Conservation (phyloP, 192 early-diverging fungal genomes). For the Chytriomyces confervae region DNA sequence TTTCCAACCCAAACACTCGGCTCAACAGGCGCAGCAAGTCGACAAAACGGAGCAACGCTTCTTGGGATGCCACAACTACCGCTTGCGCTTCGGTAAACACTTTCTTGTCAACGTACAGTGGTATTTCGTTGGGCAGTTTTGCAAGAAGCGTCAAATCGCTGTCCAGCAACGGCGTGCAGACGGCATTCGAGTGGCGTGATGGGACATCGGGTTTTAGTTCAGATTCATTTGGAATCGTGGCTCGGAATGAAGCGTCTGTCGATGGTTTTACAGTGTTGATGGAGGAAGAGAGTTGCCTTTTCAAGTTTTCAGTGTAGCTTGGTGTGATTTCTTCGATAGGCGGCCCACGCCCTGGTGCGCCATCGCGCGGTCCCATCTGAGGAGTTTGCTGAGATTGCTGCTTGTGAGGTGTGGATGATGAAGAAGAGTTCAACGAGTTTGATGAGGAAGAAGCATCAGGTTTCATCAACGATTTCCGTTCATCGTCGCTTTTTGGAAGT, state of each 20-base stretch:
- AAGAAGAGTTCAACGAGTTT: not conserved
- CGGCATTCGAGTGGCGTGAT: constrained; percentile 31
- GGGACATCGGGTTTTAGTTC: constrained; percentile 25
- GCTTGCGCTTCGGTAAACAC: constrained; percentile 9
- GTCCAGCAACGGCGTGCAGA: constrained; percentile 48
- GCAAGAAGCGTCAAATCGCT: constrained; percentile 42
- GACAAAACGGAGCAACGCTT: constrained; percentile 42
- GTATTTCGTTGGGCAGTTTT: constrained; percentile 29
- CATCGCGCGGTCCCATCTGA: not conserved
- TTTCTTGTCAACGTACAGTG: constrained; percentile 48
- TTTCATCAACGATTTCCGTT: not conserved
- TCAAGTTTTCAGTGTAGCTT: constrained; percentile 38
- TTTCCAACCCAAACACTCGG: constrained; percentile 68
- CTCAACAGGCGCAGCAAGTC: constrained; percentile 42
- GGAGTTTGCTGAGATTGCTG: not conserved
- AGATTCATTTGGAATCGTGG: constrained; percentile 46
- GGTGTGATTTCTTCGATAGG: constrained; percentile 42
- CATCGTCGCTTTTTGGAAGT: not conserved
- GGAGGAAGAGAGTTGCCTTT: constrained; percentile 48
- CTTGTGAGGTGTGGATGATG: not conserved
- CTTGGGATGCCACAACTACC: not conserved
- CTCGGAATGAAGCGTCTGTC: constrained; percentile 47
- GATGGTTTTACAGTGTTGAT: constrained; percentile 39
- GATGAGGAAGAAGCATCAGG: not conserved
- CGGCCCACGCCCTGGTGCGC: not conserved